Evolutionary conservation across 805 yeast genomes (phyloP).

Genomic region (Hanseniaspora pseudoguilliermondii): DNA sequence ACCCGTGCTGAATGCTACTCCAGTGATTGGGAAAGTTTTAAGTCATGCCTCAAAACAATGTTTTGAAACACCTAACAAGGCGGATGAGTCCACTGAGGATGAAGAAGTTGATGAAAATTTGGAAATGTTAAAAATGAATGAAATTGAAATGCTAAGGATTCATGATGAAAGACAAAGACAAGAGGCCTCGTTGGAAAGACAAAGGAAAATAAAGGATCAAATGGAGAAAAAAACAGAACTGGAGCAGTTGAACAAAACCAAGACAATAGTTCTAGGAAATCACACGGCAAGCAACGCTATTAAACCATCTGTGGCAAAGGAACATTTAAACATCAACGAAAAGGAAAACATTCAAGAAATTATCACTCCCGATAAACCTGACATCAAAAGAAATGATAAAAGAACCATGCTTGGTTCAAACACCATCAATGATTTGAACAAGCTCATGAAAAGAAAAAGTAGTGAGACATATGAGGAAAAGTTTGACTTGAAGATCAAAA

Average conservation of each 20-base stretch:
- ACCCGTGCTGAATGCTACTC: neutral
- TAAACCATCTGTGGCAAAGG: neutral
- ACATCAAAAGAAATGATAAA: neutral
- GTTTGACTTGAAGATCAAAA: constrained; percentile 18
- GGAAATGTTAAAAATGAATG: constrained; percentile 26
- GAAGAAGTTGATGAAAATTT: constrained; percentile 21
- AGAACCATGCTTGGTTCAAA: neutral
- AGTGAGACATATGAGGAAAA: constrained; percentile 18
- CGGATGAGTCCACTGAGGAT: constrained; percentile 31
- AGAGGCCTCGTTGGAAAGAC: neutral
- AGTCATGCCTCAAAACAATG: neutral
- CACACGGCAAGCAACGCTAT: neutral
- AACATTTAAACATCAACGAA: neutral
- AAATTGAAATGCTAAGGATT: constrained; percentile 17
- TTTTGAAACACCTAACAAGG: constrained; percentile 15
- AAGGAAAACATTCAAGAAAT: neutral
- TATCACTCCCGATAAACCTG: neutral
- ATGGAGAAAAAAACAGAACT: neutral
- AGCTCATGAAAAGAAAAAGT: neutral
- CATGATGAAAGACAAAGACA: constrained; percentile 1
- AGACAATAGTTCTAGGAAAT: neutral
- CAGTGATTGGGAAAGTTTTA: neutral
- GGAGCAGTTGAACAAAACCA: neutral
- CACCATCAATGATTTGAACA: neutral
- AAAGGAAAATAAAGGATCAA: neutral